Conservation (phyloP, 352 stramenopile species). For the Paralagenidium karlingii region DNA sequence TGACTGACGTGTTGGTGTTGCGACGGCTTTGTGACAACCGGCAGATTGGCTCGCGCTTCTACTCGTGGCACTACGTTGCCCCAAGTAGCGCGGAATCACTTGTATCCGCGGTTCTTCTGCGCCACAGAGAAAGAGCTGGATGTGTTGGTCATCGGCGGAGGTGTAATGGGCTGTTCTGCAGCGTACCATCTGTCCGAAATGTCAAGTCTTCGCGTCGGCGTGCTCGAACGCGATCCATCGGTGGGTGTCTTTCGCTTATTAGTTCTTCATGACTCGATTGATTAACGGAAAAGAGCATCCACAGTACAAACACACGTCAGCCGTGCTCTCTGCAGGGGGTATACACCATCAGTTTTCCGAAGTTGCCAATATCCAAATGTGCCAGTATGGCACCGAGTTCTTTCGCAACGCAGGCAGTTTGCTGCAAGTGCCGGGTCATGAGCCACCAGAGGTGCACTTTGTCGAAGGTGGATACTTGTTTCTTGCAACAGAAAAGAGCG, state of each 20-base stretch:
- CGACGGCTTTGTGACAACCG: too few relatives aligned
- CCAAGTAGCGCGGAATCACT: too few relatives aligned
- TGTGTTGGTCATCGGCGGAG: constrained; percentile 62
- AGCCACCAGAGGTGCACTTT: constrained; percentile 63
- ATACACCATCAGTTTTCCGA: constrained; percentile 80
- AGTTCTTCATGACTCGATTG: neutral
- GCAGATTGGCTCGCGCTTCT: too few relatives aligned
- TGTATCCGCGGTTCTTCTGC: too few relatives aligned
- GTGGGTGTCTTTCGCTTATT: constrained; percentile 14
- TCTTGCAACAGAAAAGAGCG: constrained; percentile 50
- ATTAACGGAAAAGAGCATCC: too few relatives aligned
- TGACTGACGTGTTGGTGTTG: too few relatives aligned
- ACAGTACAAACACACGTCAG: constrained; percentile 77
- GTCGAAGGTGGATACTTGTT: constrained; percentile 76
- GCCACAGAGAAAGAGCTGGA: constrained; percentile 23
- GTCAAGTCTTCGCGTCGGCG: constrained; percentile 54
- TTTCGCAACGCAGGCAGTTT: constrained; percentile 27
- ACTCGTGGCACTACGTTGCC: too few relatives aligned
- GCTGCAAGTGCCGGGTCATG: constrained; percentile 33
- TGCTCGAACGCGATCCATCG: constrained; percentile 55
- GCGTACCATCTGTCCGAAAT: constrained; percentile 70
- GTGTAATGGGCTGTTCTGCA: constrained; percentile 79
- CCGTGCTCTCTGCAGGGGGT: constrained; percentile 57
- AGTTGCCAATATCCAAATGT: constrained; percentile 63
- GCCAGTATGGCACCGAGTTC: constrained; percentile 70